Base-by-base conservation (phyloP, 768 basidiomycete genomes). In the Macrolepiota fuliginosa region DNA sequence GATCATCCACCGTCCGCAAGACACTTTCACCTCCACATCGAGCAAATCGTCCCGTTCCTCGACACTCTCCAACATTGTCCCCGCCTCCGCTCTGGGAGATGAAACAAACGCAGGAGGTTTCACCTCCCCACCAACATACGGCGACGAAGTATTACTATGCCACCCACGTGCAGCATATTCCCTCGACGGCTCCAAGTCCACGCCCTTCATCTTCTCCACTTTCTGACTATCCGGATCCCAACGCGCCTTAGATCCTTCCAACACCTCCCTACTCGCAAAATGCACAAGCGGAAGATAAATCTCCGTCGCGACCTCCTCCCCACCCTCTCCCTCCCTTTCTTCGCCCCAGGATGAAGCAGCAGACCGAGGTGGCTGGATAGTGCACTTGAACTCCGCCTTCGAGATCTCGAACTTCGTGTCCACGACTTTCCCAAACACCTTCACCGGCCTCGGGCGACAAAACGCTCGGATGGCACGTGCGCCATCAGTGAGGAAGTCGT, bases 241-340 rank as follows among this genome's bases (percentile, higher is more conserved):
- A 2, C 40, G 42, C 22, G 52, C 60, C 22, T 55, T 61, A 4
- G 60, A 61, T 2, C 63, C 61, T 54, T 68, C 67, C 46, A 79
- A 61, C 29, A 79, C 52, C 51, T 72, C 64, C 50, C 64, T 64
- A 63, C 81, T 79, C 2, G 89, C 92, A 70, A 87, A 99, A 71
- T 99, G 97, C 19, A 96, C 88, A 53, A 94, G 79, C 4, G 97
- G 97, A 0, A 98, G 72, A 71, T 83, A 99, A 22, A 98, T 87
- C 79, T 97, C 97, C 19, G 94, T 98, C n/a, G 87, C 81, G 1
- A 84, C 74, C 24, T 49, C 73, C 0, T 76, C 77, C 4, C 72
- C 67, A 0, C 64, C 74, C 11, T 64, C 67, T 15, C 62, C 61
- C n/a, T 65, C 62, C 0, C 74, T 75, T 35, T 59, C 59, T 52